Conservation (phyloP, 495 filamentous ascomycete species). For the Melanomma pulvis-pyrius region DNA sequence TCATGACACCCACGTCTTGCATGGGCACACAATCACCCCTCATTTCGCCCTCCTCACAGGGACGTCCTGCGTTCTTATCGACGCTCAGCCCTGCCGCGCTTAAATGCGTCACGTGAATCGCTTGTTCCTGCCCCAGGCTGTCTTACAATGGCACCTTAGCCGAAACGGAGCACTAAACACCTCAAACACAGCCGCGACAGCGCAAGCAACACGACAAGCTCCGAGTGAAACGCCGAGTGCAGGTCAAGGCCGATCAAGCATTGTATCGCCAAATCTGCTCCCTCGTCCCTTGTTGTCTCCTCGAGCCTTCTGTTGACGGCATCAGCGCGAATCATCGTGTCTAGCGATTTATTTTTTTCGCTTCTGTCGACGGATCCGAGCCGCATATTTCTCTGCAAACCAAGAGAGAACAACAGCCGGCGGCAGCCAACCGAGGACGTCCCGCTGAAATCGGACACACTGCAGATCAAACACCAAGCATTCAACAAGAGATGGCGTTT, state of each 20-base stretch:
- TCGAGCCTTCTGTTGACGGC: neutral
- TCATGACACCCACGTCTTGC: neutral
- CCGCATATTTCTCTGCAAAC: no score
- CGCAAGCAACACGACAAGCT: conserved; percentile 1
- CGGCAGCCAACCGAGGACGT: neutral
- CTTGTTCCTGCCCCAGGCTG: conserved; percentile 8
- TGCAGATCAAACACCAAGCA: conserved; percentile 20
- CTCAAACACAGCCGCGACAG: conserved; percentile 25
- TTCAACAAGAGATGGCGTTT: conserved; percentile 4
- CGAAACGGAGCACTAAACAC: conserved; percentile 8
- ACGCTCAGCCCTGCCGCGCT: neutral
- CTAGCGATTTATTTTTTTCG: neutral
- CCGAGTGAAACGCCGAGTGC: conserved; percentile 19
- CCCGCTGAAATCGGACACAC: neutral
- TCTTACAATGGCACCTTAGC: neutral
- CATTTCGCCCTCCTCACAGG: neutral
- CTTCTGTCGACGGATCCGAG: no score
- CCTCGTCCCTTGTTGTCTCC: neutral
- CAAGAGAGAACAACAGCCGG: no score
- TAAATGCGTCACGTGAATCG: conserved; percentile 6
- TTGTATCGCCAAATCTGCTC: conserved; percentile 8
- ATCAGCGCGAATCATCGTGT: neutral
- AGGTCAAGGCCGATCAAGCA: conserved; percentile 22
- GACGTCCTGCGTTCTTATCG: neutral
- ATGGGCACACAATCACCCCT: neutral